Conservation (phyloP, 2,329 filamentous ascomycete genomes). For the Cercospora beticola region DNA sequence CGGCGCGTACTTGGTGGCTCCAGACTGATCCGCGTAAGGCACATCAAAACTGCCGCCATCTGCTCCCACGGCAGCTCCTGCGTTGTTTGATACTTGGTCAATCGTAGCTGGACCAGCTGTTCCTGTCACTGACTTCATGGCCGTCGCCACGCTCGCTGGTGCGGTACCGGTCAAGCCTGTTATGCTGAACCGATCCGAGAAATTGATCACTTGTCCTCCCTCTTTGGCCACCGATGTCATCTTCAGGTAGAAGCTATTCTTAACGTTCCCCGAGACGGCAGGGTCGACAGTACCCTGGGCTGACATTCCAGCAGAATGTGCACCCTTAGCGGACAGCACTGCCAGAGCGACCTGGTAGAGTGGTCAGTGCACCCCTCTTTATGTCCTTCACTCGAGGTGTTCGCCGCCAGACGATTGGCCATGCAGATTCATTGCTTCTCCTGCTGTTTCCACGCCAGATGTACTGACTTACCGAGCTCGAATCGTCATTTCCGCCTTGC, state of each 20-base stretch:
- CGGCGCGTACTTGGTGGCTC: slow-evolving; percentile 59
- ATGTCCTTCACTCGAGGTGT: not conserved
- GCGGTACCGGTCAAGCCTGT: slow-evolving; percentile 64
- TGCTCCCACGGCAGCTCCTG: slow-evolving; percentile 23
- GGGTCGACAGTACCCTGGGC: slow-evolving; percentile 23
- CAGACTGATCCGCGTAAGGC: slow-evolving; percentile 58
- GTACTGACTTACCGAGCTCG: slow-evolving; percentile 45
- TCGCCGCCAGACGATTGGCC: not conserved
- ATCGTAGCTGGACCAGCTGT: slow-evolving; percentile 42
- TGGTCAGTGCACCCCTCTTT: not conserved
- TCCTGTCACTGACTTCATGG: slow-evolving; percentile 39
- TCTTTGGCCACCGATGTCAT: slow-evolving; percentile 57
- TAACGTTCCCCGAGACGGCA: slow-evolving; percentile 35
- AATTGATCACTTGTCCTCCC: slow-evolving; percentile 59
- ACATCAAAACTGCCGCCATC: slow-evolving; percentile 37
- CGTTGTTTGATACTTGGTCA: slow-evolving; percentile 34
- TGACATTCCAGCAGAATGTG: slow-evolving; percentile 14
- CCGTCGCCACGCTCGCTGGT: slow-evolving; percentile 42
- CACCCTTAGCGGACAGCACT: slow-evolving; percentile 9
- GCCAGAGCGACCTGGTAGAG: not conserved
- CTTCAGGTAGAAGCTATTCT: slow-evolving; percentile 57
- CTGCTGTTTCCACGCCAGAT: not conserved
- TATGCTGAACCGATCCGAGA: slow-evolving; percentile 64
- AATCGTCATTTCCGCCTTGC: slow-evolving; percentile 57
- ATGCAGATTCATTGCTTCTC: not conserved